Evolutionary conservation across 257 asterid species (phyloP), one percentile per base, ranked within the genome.

Genomic region (Solanum raphanifolium): DNA sequence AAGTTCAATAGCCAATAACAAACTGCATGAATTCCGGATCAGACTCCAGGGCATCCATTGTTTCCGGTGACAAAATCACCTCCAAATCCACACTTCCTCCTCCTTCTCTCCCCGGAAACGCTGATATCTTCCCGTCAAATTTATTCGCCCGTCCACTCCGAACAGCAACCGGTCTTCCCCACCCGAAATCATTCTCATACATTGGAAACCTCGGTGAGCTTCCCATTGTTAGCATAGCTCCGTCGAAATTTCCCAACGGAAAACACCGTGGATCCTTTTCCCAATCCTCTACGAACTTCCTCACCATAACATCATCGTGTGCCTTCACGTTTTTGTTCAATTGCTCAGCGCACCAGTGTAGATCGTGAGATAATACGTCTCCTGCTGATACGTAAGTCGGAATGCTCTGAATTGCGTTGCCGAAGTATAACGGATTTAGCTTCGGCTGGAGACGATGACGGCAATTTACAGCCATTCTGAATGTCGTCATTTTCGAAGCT

Each of bases 321-420:
- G 92, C 95, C 91, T 18, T 36, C 90, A 94, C 94, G 32, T 88
- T 91, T 8, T 29, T 39, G 76, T 87, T 93, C 81, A 94, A 87
- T 87, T 90, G 90, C 93, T 89, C 91, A 21, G 96, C 95, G 68
- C 96, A 94, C 95, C 96, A 93, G 60, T 79, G 89, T 4, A 93
- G 34, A 41, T 88, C 91, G 9, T 76, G 78, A 5, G 46, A 89
- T 85, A 91, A 43, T 68, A 94, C 92, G 8, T 93, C 93, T 0
- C 94, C 92, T 4, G 94, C 94, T 39, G 88, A 8, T 13, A 93
- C 94, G 48, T 83, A 72, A 4, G 94, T 94, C 6, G 95, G 94
- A n/a, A 88, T 79, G 91, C 97, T 92, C 91, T 94, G 97, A n/a
- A 93, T 94, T 4, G 97, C 95, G 90, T 94, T 94, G 10, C 97